These are phyloP conservation scores for Urostyla sp. DNA, from an alignment of 73 alveolate genomes.

Conservation along the genomic window DNA sequence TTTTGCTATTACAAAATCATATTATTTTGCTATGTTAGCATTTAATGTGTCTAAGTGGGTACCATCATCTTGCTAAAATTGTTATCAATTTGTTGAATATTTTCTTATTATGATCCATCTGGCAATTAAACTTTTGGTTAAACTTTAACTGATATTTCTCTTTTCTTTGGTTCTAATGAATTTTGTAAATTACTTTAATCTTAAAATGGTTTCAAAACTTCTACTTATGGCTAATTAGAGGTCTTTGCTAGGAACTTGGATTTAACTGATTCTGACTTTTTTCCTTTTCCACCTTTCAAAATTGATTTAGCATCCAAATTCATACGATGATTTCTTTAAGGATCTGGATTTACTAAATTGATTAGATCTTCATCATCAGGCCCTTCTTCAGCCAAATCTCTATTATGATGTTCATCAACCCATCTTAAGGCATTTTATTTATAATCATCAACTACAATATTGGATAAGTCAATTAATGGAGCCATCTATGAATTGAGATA, in stretches of 20 bases:
- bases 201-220: not conserved
- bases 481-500: constrained; percentile 73
- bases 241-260: constrained; percentile 49
- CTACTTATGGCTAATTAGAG: not conserved
- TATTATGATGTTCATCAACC: constrained; percentile 67
- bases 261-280: constrained; percentile 16
- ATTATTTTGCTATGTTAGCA: not conserved
- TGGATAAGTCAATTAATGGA: constrained; percentile 62
- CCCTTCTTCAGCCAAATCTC: constrained; percentile 37
- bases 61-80: too few relatives aligned
- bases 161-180: constrained; percentile 41
- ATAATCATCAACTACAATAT: constrained; percentile 48
- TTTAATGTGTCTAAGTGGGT: too few relatives aligned
- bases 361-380: constrained; percentile 51
- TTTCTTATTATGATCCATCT: too few relatives aligned
- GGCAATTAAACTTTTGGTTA: constrained; percentile 19
- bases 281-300: constrained; percentile 38
- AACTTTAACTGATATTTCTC: constrained; percentile 36
- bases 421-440: constrained; percentile 48
- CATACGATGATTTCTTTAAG: constrained; percentile 22
- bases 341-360: constrained; percentile 47
- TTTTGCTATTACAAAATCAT: not conserved
- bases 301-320: constrained; percentile 3
- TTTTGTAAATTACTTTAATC: constrained; percentile 24
- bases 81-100: too few relatives aligned